These are phyloP conservation scores for Oryza officinalis DNA, from an alignment of 176 grass and related monocot genomes.

Conservation along the genomic window DNA sequence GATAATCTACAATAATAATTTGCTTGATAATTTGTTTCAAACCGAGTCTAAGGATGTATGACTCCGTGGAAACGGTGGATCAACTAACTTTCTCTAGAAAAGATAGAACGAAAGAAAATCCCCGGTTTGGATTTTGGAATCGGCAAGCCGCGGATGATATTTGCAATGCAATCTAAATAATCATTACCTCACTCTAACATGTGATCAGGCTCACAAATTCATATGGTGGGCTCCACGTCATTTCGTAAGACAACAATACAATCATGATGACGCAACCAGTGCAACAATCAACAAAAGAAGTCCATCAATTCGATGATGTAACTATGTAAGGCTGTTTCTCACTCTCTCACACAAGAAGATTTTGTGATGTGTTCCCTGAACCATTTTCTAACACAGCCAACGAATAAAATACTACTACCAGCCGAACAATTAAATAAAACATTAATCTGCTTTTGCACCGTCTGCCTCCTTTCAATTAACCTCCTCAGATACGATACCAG, in stretches of 20 bases:
- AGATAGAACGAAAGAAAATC: background rate
- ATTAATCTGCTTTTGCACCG: background rate
- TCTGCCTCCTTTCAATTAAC: background rate
- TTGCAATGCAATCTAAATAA: background rate
- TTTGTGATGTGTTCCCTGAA: background rate
- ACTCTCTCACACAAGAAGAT: background rate
- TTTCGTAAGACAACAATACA: background rate
- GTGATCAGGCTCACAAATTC: background rate
- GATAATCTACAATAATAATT: too few species aligned
- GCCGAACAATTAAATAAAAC: background rate
- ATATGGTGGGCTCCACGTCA: conserved; percentile 7
- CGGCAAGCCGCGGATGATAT: conserved; percentile 1
- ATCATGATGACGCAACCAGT: background rate
- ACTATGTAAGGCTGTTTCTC: background rate
- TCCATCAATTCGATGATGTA: background rate
- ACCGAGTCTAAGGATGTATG: background rate
- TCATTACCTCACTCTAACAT: conserved; percentile 21
- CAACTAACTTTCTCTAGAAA: background rate
- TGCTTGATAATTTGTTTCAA: too few species aligned
- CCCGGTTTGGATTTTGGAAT: background rate
- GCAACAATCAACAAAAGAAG: background rate
- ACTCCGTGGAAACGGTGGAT: background rate
- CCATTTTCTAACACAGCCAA: background rate
- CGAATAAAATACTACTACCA: background rate
- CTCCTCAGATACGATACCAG: background rate